Percentiles rank a stretch among this genome's conserved stretches.
These are phyloP conservation scores for Pseudonectria buxi DNA, from an alignment of 2,329 filamentous ascomycete species.

Conservation along the genomic window DNA sequence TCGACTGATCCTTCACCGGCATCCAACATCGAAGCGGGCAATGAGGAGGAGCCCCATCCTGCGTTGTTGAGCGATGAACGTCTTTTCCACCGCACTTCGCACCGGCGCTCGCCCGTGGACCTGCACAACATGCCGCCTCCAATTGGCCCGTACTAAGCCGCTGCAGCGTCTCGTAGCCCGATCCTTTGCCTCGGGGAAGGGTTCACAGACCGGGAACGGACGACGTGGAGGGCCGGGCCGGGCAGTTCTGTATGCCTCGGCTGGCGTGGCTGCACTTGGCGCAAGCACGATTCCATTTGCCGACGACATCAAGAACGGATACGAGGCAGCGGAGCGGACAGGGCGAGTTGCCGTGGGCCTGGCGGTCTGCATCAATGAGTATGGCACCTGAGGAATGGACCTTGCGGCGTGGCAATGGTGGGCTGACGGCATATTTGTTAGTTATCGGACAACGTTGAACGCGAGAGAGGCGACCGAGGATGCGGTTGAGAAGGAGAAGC, in stretches of 20 bases:
- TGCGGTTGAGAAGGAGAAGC: constrained; percentile 55
- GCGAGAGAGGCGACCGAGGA: constrained; percentile 55
- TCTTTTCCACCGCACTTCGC: constrained; percentile 32
- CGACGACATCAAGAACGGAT: constrained; percentile 69
- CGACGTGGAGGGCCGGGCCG: constrained; percentile 20
- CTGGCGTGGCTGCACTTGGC: constrained; percentile 42
- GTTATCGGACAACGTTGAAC: constrained; percentile 82
- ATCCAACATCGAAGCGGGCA: too few relatives aligned
- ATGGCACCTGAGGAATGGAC: constrained; percentile 15
- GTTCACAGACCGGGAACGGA: constrained; percentile 15
- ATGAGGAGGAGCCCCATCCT: not conserved
- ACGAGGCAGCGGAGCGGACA: constrained; percentile 68
- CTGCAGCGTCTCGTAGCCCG: constrained; percentile 19
- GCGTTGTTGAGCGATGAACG: constrained; percentile 32
- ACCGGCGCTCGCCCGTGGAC: constrained; percentile 37
- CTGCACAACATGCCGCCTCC: constrained; percentile 39
- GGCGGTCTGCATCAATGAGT: constrained; percentile 85
- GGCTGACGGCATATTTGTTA: constrained; percentile 28
- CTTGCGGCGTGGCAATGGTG: not conserved
- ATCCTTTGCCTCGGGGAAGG: constrained; percentile 24
- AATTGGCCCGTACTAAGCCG: constrained; percentile 28
- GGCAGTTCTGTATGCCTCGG: constrained; percentile 42
- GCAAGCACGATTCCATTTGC: constrained; percentile 47
- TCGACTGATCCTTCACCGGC: too few relatives aligned
- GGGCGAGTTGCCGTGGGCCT: constrained; percentile 71